Percentiles rank a stretch among this genome's conserved stretches.
Evolutionary conservation across 495 filamentous ascomycete genomes (phyloP).

Genomic region (Xylaria palmicola): DNA sequence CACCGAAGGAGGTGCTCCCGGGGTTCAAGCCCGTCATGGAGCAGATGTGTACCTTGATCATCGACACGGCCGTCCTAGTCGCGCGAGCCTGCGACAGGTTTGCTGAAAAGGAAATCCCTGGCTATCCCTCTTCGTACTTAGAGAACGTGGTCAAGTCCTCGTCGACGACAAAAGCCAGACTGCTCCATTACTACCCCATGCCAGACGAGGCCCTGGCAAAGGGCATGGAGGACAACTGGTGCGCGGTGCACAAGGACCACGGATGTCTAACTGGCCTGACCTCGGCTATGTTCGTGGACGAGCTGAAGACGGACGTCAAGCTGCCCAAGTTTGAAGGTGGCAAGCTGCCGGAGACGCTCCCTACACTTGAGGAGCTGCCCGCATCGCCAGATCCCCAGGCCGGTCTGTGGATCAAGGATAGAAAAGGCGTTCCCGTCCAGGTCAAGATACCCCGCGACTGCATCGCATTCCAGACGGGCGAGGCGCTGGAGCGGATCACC

Average conservation of each 20-base stretch:
- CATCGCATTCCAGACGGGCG: constrained; percentile 94
- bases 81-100: constrained; percentile 85
- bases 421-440: constrained; percentile 73
- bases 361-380: constrained; percentile 65
- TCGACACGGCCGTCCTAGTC: constrained; percentile 84
- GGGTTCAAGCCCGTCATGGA: constrained; percentile 72
- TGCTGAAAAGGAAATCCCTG: constrained; percentile 71
- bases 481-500: constrained; percentile 87
- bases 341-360: constrained; percentile 34
- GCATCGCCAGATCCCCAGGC: constrained; percentile 76
- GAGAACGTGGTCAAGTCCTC: constrained; percentile 83
- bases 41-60: constrained; percentile 77
- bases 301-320: constrained; percentile 52
- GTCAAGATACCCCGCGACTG: constrained; percentile 87
- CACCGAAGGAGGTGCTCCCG: constrained; percentile 60
- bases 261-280: constrained; percentile 93
- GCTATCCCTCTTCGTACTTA: constrained; percentile 74
- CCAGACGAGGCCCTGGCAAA: constrained; percentile 29
- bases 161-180: constrained; percentile 83
- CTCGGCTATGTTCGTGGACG: constrained; percentile 93
- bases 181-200: constrained; percentile 90
- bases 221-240: constrained; percentile 82
- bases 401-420: constrained; percentile 88
- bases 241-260: constrained; percentile 90
- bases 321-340: constrained; percentile 31